Evolutionary conservation across 495 filamentous ascomycete genomes (phyloP), one percentile per base, ranked within the genome.

Genomic region (Xylona heveae): DNA sequence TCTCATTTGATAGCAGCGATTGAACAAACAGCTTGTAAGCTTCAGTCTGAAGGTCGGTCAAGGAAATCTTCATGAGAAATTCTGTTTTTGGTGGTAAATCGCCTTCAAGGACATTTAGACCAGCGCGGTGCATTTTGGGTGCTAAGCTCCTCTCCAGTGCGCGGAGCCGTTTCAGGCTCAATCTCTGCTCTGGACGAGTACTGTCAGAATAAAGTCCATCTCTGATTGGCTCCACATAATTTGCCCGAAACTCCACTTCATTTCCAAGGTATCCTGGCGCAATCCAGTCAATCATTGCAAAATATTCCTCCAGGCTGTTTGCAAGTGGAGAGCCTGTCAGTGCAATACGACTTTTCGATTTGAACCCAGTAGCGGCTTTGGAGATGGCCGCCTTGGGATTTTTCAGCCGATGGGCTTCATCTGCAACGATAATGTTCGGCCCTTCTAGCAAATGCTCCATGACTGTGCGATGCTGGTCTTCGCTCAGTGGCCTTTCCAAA

Each of bases 201-300:
- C 75, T 80, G 25, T 91, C 76, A 2, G 45, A 40, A 30, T 61
- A 74, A 0, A 82, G 58, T 0, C 84, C 85, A 19, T 59, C 51
- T 16, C 66, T 48, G 37, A 95, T 93, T 0, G 80, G 79, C 9
- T 68, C 62, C 3, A 67, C 57, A 40, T 76, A 95, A 17, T 68
- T 59, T 0, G 56, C 46, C 24, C 54, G 57, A 47, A 95, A 95
- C 43, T 81, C 69, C 0, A 35, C 36, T 2, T 52, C 41, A 4
- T 62, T 58, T 10, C 78, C 81, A 3, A 94, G 58, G 41, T 78
- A 92, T 18, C 63, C 65, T 2, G 80, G 76, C 3, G 78, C 67
- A 21, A 88, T 70, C 83, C 83, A 95, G 33, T 85, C 69, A 30
- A 95, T 74, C 68, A 92, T 76, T 5, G 72, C 48, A 42, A 71